A percentile compares a stretch with the other conserved stretches of the same genome.
Evolutionary conservation across 768 basidiomycete genomes (phyloP).

Genomic region (Rossbeevera mucosa): DNA sequence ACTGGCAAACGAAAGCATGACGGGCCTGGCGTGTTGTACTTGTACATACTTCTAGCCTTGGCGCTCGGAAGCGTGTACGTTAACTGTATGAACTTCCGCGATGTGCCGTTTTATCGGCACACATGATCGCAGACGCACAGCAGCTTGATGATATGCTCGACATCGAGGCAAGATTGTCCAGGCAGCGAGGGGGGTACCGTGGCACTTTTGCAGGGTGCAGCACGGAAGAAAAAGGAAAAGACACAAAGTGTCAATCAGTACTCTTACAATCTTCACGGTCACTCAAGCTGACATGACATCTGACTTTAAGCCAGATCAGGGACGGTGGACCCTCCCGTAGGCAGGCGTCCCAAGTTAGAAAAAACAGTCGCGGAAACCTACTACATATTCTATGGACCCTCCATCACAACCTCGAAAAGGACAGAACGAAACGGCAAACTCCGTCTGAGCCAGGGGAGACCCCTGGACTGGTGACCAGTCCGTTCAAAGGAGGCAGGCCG

Average conservation of each 20-base stretch:
- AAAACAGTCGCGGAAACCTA: too few species aligned
- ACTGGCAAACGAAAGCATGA: too few species aligned
- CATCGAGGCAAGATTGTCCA: background rate
- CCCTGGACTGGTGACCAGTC: too few species aligned
- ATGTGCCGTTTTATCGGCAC: background rate
- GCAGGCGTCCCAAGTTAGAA: too few species aligned
- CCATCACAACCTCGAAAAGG: background rate
- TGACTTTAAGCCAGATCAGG: too few species aligned
- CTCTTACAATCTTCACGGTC: background rate
- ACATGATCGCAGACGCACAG: background rate
- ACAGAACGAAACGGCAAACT: background rate
- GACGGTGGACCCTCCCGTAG: background rate
- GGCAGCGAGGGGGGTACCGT: too few species aligned
- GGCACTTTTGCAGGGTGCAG: background rate
- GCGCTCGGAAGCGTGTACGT: background rate
- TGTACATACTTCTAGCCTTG: background rate
- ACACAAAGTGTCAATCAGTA: background rate
- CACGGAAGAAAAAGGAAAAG: background rate
- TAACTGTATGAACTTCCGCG: background rate
- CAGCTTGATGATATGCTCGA: background rate
- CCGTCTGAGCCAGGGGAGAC: background rate
- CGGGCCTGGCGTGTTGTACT: too few species aligned
- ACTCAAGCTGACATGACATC: background rate
- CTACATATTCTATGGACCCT: background rate
- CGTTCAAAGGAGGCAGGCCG: too few species aligned